These are phyloP conservation scores for Rhizopus arrhizus DNA, from an alignment of 371 early-diverging fungal genomes.

Conservation along the genomic window DNA sequence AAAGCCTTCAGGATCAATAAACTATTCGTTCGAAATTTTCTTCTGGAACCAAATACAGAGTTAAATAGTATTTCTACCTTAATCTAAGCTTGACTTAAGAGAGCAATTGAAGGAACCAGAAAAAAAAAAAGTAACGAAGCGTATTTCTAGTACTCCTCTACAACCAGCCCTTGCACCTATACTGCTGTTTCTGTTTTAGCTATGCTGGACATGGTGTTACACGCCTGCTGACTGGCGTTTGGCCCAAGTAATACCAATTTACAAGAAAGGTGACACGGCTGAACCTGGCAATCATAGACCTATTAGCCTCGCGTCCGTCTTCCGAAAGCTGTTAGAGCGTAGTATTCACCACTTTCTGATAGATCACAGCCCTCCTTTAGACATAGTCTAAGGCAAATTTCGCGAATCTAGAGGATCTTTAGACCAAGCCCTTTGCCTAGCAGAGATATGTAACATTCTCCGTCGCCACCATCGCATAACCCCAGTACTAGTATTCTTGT, in stretches of 20 bases:
- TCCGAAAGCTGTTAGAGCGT: too few species aligned
- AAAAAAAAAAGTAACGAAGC: too few species aligned
- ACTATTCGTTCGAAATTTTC: too few species aligned
- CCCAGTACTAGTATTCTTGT: conserved; percentile 18
- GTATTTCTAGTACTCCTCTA: too few species aligned
- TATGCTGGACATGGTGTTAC: conserved; percentile 26
- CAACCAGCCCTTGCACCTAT: not conserved
- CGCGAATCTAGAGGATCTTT: conserved; percentile 18
- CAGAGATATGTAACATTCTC: conserved; percentile 15
- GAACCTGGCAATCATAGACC: not conserved
- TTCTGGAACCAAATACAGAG: too few species aligned
- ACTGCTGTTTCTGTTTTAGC: conserved; percentile 8
- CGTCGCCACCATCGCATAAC: conserved; percentile 4
- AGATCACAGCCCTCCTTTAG: conserved; percentile 1
- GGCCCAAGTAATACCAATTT: conserved; percentile 30
- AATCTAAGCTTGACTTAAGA: too few species aligned
- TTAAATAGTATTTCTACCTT: too few species aligned
- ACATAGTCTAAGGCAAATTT: conserved; percentile 31
- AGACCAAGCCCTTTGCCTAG: conserved; percentile 7
- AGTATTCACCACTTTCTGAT: not conserved
- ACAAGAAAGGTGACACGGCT: conserved; percentile 13
- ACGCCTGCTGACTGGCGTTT: conserved; percentile 23
- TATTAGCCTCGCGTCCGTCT: too few species aligned
- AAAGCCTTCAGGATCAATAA: too few species aligned
- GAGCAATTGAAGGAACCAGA: too few species aligned